phyloP scores from a whole-genome alignment of 352 stramenopile genomes.

The Phytophthora gonapodyides region DNA sequence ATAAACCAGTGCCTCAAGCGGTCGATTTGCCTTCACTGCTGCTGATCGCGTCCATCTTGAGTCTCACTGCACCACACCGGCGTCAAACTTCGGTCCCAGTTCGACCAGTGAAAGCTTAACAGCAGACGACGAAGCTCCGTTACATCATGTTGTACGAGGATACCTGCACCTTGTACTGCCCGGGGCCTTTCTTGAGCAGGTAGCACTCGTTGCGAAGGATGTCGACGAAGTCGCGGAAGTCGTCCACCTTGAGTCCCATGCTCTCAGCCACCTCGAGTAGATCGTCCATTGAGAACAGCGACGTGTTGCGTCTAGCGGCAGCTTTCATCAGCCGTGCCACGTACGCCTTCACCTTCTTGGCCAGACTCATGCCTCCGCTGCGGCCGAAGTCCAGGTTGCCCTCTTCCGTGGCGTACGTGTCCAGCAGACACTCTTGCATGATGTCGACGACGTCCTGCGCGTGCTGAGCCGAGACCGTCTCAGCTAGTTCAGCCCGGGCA shows the following conservation, averaged over 20 bases:
- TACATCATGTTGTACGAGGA: conserved; percentile 55
- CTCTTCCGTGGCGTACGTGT: conserved; percentile 90
- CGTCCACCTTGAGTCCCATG: conserved; percentile 76
- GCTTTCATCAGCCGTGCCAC: conserved; percentile 77
- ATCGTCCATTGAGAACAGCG: conserved; percentile 79
- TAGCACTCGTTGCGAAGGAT: conserved; percentile 88
- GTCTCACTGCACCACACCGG: neutral
- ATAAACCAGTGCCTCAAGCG: conserved; percentile 16
- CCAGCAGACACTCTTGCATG: conserved; percentile 93
- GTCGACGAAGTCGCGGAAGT: conserved; percentile 87
- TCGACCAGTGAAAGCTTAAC: too few species aligned
- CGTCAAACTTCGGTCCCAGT: neutral
- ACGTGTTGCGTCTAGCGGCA: conserved; percentile 57
- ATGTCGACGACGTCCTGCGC: conserved; percentile 97
- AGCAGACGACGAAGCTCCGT: neutral
- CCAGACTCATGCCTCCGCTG: conserved; percentile 65
- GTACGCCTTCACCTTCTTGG: conserved; percentile 85
- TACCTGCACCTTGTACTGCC: conserved; percentile 80
- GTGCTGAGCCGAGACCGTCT: conserved; percentile 93
- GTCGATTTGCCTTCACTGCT: neutral
- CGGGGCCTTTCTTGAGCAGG: conserved; percentile 81
- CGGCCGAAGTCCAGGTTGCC: conserved; percentile 88
- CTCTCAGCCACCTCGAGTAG: conserved; percentile 72
- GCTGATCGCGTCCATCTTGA: neutral
- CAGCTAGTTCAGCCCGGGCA: conserved; percentile 94